Evolutionary conservation across 2,329 filamentous ascomycete species (phyloP).

Genomic region (Xylariaceae sp.): DNA sequence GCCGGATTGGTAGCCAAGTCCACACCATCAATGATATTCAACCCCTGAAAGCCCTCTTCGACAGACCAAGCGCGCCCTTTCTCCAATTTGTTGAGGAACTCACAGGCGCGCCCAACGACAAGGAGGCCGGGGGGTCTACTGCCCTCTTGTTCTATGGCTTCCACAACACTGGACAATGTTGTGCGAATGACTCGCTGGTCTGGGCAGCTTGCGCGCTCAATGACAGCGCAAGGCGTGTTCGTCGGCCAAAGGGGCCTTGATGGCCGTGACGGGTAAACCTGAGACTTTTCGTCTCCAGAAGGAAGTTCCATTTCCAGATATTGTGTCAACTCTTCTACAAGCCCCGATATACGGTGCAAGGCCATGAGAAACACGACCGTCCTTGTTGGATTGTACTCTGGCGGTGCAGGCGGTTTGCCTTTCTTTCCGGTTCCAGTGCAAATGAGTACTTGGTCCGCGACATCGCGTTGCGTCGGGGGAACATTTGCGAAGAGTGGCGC

Average conservation of each 20-base stretch:
- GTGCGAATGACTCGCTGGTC: constrained; percentile 92
- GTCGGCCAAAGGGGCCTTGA: constrained; percentile 58
- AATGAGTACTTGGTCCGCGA: constrained; percentile 90
- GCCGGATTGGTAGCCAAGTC: constrained; percentile 7
- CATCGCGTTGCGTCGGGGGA: constrained; percentile 81
- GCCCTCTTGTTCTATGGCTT: constrained; percentile 84
- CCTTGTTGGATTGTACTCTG: constrained; percentile 68
- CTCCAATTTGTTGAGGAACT: constrained; percentile 62
- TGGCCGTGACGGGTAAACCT: constrained; percentile 8
- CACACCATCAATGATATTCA: constrained; percentile 47
- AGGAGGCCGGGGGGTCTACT: constrained; percentile 84
- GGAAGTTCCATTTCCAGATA: constrained; percentile 32
- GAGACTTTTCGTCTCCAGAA: constrained; percentile 28
- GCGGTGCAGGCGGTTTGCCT: constrained; percentile 76
- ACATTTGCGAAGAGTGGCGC: constrained; percentile 87
- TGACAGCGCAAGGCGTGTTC: constrained; percentile 82
- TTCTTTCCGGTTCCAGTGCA: constrained; percentile 95
- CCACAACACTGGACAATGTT: constrained; percentile 72
- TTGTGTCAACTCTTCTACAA: constrained; percentile 67
- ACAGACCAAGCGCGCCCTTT: constrained; percentile 69
- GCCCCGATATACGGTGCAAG: constrained; percentile 72
- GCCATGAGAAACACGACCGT: constrained; percentile 97
- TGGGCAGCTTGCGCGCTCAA: constrained; percentile 89
- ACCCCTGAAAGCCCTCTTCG: constrained; percentile 77
- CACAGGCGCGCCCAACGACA: constrained; percentile 80